These are phyloP conservation scores for Fusarium guadeloupense DNA, from an alignment of 2,329 filamentous ascomycete genomes.

Conservation along the genomic window DNA sequence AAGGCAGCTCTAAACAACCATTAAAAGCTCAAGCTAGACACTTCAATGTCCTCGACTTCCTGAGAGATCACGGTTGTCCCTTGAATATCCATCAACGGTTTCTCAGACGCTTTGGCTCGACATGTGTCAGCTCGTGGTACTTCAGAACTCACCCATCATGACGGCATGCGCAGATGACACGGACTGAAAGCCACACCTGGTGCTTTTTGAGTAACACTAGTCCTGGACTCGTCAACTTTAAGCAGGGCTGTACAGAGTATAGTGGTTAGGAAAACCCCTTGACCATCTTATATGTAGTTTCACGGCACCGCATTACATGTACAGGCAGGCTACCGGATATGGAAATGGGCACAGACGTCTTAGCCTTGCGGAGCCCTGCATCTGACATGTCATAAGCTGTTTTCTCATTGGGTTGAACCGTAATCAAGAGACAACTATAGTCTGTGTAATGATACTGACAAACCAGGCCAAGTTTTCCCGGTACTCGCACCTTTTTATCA, in stretches of 20 bases:
- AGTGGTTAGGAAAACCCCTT: neutral
- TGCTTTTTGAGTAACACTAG: no score
- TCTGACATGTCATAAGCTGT: slow-evolving; percentile 8
- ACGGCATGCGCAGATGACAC: neutral
- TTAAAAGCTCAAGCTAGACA: no score
- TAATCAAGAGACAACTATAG: no score
- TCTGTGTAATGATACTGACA: no score
- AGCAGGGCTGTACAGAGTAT: neutral
- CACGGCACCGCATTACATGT: neutral
- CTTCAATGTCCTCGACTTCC: no score
- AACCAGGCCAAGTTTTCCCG: no score
- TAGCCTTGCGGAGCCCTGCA: neutral
- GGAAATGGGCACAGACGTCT: neutral
- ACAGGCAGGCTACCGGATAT: neutral
- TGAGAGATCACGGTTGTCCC: no score
- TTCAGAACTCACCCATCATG: neutral
- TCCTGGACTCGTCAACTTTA: no score
- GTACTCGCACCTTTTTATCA: no score
- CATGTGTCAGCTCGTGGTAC: neutral
- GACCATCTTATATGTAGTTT: neutral
- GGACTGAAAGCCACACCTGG: neutral
- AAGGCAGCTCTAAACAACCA: neutral
- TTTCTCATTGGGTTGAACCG: neutral
- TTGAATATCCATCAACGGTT: neutral
- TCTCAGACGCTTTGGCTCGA: neutral